Base-by-base conservation (phyloP, 2,329 filamentous ascomycete genomes). In the Thyridium curvatum region DNA sequence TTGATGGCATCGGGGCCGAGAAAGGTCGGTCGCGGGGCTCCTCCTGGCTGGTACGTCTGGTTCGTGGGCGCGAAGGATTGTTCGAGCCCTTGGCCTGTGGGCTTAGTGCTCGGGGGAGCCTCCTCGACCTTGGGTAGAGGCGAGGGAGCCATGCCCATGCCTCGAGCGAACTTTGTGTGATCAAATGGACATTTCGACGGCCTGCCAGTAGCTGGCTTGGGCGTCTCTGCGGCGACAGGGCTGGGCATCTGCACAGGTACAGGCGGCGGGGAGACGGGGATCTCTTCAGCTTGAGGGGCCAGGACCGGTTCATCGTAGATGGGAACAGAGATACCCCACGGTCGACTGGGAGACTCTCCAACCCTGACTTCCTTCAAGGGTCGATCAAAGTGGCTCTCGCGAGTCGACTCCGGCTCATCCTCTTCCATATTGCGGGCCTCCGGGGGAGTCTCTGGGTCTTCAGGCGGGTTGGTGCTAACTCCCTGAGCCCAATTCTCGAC, bases 301-400 rank as follows among this genome's bases (percentile, higher is more conserved):
- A 61, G 51, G 4, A 56, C 58, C 15, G 58, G 52, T 6, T 57
- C 46, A 37, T 74, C 67, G 45, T 74, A 68, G 30, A 77, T 60
- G 3, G 90, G 90, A 0, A 96, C 82, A 5, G 79, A 78, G 38
- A 96, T 94, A 6, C 90, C 90, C 90, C 90, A 96, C 12, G 91
- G 91, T 33, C 91, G 75, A 59, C 86, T 94, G 5, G 91, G 91
- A 12, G 87, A 94, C 61, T 97, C 91, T 32, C 91, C 91, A 16
- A 97, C 81, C n/a, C 91, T 76, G 9, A 97, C 78, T 51, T 96
- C 91, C 55, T 91, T 87, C 38, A 97, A 61, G 0, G 86, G 82
- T 33, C 90, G 77, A 48, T 94, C 88, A 56, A 95, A 96, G 52
- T 82, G 85, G 41, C 81, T 74, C 46, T 80, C 71, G 41, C 88